Conservation (phyloP, 2,329 filamentous ascomycete species). For the Bimuria novae-zelandiae region DNA sequence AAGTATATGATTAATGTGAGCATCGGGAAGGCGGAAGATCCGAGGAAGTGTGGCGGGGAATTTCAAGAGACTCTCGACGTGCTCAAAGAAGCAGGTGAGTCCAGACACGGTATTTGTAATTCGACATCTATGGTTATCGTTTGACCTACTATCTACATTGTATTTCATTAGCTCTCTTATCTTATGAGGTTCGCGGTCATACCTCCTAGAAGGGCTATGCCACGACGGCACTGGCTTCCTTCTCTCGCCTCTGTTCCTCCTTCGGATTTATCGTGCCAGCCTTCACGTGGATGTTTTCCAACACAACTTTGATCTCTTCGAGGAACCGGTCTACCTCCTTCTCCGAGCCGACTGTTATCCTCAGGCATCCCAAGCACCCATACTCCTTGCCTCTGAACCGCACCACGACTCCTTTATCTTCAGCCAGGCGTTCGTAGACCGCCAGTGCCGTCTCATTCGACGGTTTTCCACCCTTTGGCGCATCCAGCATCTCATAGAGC, state of each 20-base stretch:
- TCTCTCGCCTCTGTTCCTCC: constrained; percentile 54
- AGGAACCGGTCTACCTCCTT: constrained; percentile 81
- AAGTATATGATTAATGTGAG: no score
- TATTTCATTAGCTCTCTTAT: no score
- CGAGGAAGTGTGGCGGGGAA: background rate
- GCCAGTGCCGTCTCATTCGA: constrained; percentile 78
- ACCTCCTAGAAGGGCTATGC: no score
- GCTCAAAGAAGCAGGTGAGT: no score
- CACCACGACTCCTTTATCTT: constrained; percentile 87
- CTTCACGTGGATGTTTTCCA: constrained; percentile 55
- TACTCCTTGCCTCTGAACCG: constrained; percentile 91
- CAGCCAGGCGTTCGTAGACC: constrained; percentile 84
- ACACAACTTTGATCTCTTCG: constrained; percentile 62
- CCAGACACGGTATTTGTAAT: no score
- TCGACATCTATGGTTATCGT: no score
- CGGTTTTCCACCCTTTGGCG: constrained; percentile 65
- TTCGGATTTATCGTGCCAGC: constrained; percentile 33
- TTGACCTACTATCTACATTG: no score
- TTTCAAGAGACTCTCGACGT: no score
- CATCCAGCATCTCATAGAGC: constrained; percentile 83
- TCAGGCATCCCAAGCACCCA: constrained; percentile 84
- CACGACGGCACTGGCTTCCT: constrained; percentile 55
- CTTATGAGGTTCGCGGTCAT: no score
- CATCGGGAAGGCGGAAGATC: constrained; percentile 23
- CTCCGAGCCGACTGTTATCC: constrained; percentile 91